A percentile compares a stretch with the other conserved stretches of the same genome.
These are phyloP conservation scores for Puccinia hordei DNA, from an alignment of 1,284 basidiomycete genomes.

Conservation along the genomic window DNA sequence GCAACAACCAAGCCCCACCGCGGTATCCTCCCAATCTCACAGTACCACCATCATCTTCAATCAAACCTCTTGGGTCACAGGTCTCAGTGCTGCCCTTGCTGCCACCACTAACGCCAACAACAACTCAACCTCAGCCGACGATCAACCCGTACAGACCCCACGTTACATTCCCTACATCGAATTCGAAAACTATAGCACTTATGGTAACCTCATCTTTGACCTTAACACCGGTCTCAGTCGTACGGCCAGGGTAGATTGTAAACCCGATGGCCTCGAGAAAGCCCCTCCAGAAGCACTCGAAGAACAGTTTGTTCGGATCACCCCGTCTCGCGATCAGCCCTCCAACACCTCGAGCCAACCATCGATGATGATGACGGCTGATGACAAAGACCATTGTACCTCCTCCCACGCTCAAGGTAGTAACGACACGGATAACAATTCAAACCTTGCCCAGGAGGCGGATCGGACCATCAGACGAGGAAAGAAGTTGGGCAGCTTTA, in stretches of 20 bases:
- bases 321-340: slow-evolving; percentile 3
- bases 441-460: background rate
- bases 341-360: background rate
- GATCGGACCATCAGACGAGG: slow-evolving; percentile 1
- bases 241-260: slow-evolving; percentile 14
- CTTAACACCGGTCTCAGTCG: slow-evolving; percentile 38
- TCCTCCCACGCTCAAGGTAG: background rate
- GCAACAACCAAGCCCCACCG: slow-evolving; percentile 3
- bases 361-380: background rate
- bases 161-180: slow-evolving; percentile 41
- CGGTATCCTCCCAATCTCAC: slow-evolving; percentile 10
- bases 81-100: slow-evolving; percentile 34
- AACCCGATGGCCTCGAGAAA: slow-evolving; percentile 46
- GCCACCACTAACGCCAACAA: slow-evolving; percentile 9
- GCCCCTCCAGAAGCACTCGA: slow-evolving; percentile 43
- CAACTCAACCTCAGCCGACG: slow-evolving; percentile 11
- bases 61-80: slow-evolving; percentile 34
- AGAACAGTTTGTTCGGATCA: slow-evolving; percentile 32
- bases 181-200: slow-evolving; percentile 33
- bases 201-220: slow-evolving; percentile 41
- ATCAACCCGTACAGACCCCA: slow-evolving; percentile 26
- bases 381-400: background rate
- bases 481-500: slow-evolving; percentile 16
- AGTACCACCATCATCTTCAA: slow-evolving; percentile 48
- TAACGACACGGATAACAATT: background rate